Conservation (phyloP, 257 asterid genomes). For the Solanum pimpinellifolium region DNA sequence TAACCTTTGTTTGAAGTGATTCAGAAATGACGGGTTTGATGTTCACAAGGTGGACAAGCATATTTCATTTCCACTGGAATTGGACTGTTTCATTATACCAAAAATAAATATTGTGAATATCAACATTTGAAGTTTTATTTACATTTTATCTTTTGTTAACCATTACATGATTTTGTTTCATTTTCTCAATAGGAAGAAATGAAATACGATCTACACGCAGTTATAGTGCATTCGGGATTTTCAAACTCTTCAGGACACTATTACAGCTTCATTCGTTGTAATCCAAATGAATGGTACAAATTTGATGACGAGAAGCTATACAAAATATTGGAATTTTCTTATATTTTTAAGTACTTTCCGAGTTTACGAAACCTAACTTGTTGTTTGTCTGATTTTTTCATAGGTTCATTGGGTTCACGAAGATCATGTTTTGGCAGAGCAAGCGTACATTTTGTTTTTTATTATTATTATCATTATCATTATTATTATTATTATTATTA, state of each 20-base stretch:
- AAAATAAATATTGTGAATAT: slow-evolving; percentile 31
- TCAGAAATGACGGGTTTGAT: slow-evolving; percentile 48
- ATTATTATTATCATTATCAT: slow-evolving; percentile 1
- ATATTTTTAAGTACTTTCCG: not conserved
- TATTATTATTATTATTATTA: too few relatives aligned
- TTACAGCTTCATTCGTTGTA: slow-evolving; percentile 51
- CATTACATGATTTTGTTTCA: not conserved
- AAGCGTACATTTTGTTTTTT: slow-evolving; percentile 73
- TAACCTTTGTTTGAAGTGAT: slow-evolving; percentile 75
- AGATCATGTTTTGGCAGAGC: slow-evolving; percentile 54
- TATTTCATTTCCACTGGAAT: slow-evolving; percentile 7
- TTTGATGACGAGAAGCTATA: slow-evolving; percentile 25
- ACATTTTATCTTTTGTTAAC: not conserved
- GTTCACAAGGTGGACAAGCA: slow-evolving; percentile 71
- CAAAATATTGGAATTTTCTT: not conserved
- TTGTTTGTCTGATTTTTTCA: not conserved
- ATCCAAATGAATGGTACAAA: slow-evolving; percentile 21
- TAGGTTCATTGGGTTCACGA: slow-evolving; percentile 26
- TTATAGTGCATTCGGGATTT: slow-evolving; percentile 70
- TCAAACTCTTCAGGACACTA: slow-evolving; percentile 73
- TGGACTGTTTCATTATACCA: slow-evolving; percentile 42
- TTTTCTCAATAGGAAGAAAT: slow-evolving; percentile 39
- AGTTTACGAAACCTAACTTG: not conserved
- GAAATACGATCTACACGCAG: slow-evolving; percentile 53
- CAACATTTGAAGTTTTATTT: not conserved